Base-by-base conservation (phyloP, 163 green algal genomes). In the Dunaliella salina region DNA sequence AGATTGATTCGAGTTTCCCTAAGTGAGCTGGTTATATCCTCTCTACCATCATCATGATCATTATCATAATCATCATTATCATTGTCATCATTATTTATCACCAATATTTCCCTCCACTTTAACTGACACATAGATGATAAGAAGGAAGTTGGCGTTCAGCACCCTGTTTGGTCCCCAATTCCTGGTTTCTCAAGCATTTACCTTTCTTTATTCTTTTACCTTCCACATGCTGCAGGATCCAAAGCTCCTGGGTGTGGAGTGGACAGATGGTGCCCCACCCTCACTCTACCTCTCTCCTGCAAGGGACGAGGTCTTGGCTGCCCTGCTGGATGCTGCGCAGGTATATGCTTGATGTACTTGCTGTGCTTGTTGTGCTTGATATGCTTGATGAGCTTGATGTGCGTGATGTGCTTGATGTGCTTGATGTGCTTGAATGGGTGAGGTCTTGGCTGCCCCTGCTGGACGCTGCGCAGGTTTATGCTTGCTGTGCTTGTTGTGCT, bases 191-290 rank as follows among this genome's bases (percentile, higher is more conserved):
- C 12, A 81, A 33, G 12, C 89, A 12, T 72, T 80, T n/a, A 85
- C 83, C 12, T 30, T 91, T 71, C 40, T 92, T 32, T 86, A 88
- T 0, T 95, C n/a, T n/a, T n/a, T n/a, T n/a, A n/a, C n/a, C n/a
- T n/a, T n/a, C n/a, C n/a, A n/a, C n/a, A n/a, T 94, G 84, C 80
- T 85, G 0, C 90, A 95, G 26, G 92, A 97, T 81, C 91, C 94
- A 0, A 92, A 94, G 80, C 93, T 95, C 89, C 81, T 96, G 59
- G 93, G 89, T 0, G 80, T 98, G 3, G 94, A 98, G 88, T 98
- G 94, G 94, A 79, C 81, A 0, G 93, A 95, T 83, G 94, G 94
- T 33, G 88, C 85, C 0, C 89, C 90, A 0, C 86, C 91, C 26
- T 89, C 87, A 25, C 86, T 95, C 67, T 97, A 94, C 83, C 88